Conservation (phyloP, 2,329 filamentous ascomycete genomes). For the Fusarium sp. region DNA sequence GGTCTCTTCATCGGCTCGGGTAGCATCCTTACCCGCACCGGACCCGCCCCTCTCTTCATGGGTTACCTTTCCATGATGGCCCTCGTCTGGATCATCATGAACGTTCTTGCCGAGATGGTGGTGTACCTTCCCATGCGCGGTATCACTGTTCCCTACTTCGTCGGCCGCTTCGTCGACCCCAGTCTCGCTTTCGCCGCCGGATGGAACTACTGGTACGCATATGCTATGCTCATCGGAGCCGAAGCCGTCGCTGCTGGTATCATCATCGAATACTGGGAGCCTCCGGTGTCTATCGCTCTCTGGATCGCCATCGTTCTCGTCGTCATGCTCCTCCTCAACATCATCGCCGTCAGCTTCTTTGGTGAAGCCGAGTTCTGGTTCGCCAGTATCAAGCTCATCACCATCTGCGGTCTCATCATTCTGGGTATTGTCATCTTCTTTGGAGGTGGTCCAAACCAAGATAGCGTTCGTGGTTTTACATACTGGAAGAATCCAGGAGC, state of each 20-base stretch:
- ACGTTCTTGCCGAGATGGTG: conserved; percentile 64
- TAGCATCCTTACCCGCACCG: conserved; percentile 15
- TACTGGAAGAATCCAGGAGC: conserved; percentile 57
- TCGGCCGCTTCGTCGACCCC: conserved; percentile 66
- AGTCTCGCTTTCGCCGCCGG: conserved; percentile 68
- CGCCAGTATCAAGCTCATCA: conserved; percentile 69
- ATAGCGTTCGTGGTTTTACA: conserved; percentile 55
- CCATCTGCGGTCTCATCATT: conserved; percentile 69
- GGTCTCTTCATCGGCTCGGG: conserved; percentile 66
- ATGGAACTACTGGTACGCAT: conserved; percentile 74
- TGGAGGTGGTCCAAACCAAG: conserved; percentile 64
- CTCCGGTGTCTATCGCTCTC: conserved; percentile 62
- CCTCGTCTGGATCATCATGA: conserved; percentile 24
- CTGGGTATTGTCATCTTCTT: conserved; percentile 59
- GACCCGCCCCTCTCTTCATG: conserved; percentile 23
- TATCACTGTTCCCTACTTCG: conserved; percentile 68
- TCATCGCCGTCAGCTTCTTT: conserved; percentile 67
- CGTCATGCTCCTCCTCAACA: conserved; percentile 67
- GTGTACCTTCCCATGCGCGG: conserved; percentile 67
- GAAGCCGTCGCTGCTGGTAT: conserved; percentile 70
- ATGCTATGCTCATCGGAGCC: conserved; percentile 67
- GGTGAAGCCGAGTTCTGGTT: conserved; percentile 74
- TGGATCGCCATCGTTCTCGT: conserved; percentile 71
- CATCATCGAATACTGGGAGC: conserved; percentile 71
- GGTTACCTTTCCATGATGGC: conserved; percentile 28